phyloP scores from a whole-genome alignment of 1,139 yeast species.

The Yamadazyma buinensis region DNA sequence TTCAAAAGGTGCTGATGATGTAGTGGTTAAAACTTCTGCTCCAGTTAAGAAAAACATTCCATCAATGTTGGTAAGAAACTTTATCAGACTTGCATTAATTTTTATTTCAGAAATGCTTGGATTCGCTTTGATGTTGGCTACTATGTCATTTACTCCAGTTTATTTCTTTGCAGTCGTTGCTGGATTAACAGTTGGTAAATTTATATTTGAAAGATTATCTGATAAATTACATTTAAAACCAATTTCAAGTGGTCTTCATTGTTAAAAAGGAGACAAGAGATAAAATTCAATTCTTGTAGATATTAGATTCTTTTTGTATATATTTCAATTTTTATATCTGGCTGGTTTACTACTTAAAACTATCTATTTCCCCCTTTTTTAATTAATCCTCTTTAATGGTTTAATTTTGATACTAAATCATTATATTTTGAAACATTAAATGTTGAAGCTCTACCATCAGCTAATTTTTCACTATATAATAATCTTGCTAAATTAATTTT shows the following conservation, averaged over 20 bases:
- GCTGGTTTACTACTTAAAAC: too few species aligned
- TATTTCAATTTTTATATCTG: too few species aligned
- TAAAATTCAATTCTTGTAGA: too few species aligned
- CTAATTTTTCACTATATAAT: constrained; percentile 44
- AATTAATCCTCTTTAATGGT: too few species aligned
- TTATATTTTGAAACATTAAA: constrained; percentile 38
- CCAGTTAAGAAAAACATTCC: constrained; percentile 4
- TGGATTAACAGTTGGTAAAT: constrained; percentile 68
- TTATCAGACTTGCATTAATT: constrained; percentile 50
- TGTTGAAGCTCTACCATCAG: constrained; percentile 35
- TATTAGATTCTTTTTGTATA: too few species aligned
- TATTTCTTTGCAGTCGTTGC: constrained; percentile 70
- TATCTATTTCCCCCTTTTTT: too few species aligned
- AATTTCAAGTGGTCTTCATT: constrained; percentile 5
- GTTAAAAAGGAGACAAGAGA: too few species aligned
- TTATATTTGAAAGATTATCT: constrained; percentile 57
- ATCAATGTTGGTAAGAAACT: constrained; percentile 36
- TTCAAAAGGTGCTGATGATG: background rate
- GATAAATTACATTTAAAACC: constrained; percentile 15
- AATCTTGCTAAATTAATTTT: constrained; percentile 34
- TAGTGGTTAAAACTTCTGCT: background rate
- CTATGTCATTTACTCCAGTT: constrained; percentile 62
- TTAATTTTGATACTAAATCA: constrained; percentile 24
- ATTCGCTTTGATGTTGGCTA: constrained; percentile 72
- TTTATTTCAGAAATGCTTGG: constrained; percentile 64